Base-by-base conservation (phyloP, 768 basidiomycete genomes). In the Tephrocybe sp. region DNA sequence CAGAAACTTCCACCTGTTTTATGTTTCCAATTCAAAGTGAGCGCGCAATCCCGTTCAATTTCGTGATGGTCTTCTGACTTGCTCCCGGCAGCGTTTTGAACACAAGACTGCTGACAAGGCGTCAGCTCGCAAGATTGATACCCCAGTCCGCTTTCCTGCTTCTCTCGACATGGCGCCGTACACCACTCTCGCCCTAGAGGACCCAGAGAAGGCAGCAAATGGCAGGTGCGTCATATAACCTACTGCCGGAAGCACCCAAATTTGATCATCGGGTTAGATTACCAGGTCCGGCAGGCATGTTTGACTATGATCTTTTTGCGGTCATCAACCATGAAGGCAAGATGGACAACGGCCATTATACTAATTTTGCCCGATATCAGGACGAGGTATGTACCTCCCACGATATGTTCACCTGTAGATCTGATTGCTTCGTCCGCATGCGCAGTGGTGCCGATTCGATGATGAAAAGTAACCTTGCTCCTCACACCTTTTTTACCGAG, bases 311-410 rank as follows among this genome's bases (percentile, higher is more conserved):
- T 61, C 79, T 97, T 2, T 92, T 94, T 60, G 87, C 90, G 21
- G 92, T 97, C 31, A 87, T 98, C 51, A 93, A 90, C 57, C 94
- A 97, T 64, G 92, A 97, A 65, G 94, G 94, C 4, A 87, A 89
- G 64, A 82, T 97, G 61, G 86, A 94, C 64, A 95, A 91, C 47
- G 95, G 94, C 0, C 95, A 98, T 61, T 98, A 97, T 66, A 93
- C 88, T 23, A 89, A 87, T 63, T 94, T 79, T 64, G 86, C 88
- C 13, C 79, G 91, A 21, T 91, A 83, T 59, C 80, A 86, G 48
- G 88, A 95, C 59, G 91, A 93, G 71, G 88, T 91, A 56, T 52
- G 86, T 70, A 43, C 16, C 45, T 24, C 24, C 15, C 33, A 47
- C 41, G 18, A 19, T 34, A 13, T 7, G 30, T 16, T 16, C 34